Conservation (phyloP, 2,329 filamentous ascomycete species). For the Aspergillus ochraceoroseus region DNA sequence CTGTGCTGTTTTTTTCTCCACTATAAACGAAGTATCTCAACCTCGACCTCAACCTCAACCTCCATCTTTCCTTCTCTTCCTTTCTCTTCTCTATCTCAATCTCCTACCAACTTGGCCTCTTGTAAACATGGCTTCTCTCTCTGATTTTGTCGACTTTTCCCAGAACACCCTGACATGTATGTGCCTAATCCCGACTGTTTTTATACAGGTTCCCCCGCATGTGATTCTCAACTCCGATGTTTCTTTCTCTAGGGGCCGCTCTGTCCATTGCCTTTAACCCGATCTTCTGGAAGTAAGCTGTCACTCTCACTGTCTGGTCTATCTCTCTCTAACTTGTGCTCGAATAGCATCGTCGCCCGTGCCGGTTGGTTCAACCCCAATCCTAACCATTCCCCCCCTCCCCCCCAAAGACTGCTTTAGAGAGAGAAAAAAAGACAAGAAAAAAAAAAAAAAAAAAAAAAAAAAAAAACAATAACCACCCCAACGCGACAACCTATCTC, state of each 20-base stretch:
- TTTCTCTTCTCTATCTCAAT: conserved; percentile 6
- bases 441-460: neutral
- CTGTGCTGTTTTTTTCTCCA: neutral
- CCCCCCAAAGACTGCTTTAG: neutral
- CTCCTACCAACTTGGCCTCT: conserved; percentile 10
- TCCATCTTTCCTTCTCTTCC: conserved; percentile 4
- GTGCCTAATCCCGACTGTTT: conserved; percentile 25
- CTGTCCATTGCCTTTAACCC: conserved; percentile 88
- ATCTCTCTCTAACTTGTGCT: conserved; percentile 15
- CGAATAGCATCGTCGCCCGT: conserved; percentile 69
- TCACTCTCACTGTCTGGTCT: neutral
- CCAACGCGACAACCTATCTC: conserved; percentile 12
- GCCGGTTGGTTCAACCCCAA: conserved; percentile 54
- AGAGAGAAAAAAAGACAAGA: neutral
- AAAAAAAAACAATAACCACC: neutral
- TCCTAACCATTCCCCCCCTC: conserved; percentile 12
- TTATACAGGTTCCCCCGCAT: conserved; percentile 21
- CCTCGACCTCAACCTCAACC: neutral
- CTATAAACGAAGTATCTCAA: neutral
- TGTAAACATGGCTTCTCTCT: conserved; percentile 32
- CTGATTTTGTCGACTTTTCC: conserved; percentile 55
- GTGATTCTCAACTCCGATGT: conserved; percentile 24
- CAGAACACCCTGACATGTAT: conserved; percentile 63
- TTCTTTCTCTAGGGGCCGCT: conserved; percentile 68
- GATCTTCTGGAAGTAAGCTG: conserved; percentile 95